Evolutionary conservation across 495 filamentous ascomycete species (phyloP).

Genomic region (Lepraria neglecta): DNA sequence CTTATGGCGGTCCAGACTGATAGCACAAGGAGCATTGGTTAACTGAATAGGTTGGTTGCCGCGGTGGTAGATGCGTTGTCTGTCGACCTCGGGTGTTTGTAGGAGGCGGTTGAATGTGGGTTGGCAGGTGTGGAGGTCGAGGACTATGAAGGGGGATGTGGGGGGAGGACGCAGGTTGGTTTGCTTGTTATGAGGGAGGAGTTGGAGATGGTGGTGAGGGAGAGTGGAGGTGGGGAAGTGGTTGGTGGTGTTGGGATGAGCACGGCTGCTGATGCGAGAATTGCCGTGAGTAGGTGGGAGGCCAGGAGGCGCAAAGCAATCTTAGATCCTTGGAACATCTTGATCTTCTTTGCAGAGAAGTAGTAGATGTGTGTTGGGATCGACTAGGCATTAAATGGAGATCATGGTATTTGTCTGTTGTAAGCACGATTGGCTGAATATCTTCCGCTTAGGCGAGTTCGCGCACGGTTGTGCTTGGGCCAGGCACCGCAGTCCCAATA

Average conservation of each 20-base stretch:
- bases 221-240: neutral
- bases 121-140: neutral
- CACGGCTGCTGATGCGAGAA: neutral
- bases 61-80: neutral
- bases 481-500: neutral
- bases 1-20: neutral
- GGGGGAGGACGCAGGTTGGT: neutral
- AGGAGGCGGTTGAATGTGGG: neutral
- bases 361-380: neutral
- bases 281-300: neutral
- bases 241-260: neutral
- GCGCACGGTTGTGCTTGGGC: slow-evolving; percentile 11
- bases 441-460: slow-evolving; percentile 6
- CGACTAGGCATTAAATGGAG: neutral
- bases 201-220: neutral
- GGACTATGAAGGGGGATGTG: too few species aligned
- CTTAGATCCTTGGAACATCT: neutral
- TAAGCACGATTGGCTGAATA: neutral
- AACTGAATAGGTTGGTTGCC: neutral
- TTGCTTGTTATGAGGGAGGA: neutral
- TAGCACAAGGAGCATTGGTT: neutral
- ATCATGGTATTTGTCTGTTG: neutral
- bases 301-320: neutral
- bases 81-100: neutral
- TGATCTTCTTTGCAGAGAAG: neutral